Conservation (phyloP, 352 stramenopile genomes). For the Vaucheria bursata region DNA sequence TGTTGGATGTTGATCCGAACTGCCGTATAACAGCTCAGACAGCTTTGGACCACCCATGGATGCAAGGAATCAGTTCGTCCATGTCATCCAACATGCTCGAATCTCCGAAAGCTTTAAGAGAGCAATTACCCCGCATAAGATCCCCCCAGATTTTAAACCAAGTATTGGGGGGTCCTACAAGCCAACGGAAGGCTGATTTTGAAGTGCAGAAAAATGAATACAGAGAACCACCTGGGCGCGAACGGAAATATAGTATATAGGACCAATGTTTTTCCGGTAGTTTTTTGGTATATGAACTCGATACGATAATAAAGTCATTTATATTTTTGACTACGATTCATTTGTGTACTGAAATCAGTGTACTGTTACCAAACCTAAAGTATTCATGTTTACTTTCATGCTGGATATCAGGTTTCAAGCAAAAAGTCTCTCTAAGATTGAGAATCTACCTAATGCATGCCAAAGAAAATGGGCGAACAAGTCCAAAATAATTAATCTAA, state of each 20-base stretch:
- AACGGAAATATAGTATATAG: slow-evolving; percentile 22
- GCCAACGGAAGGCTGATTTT: slow-evolving; percentile 22
- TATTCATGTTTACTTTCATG: too few species aligned
- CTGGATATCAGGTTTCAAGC: too few species aligned
- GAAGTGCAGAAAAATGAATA: slow-evolving; percentile 28
- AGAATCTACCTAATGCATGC: neutral
- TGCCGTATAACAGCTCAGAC: slow-evolving; percentile 66
- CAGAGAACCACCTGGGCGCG: neutral
- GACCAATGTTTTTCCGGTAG: neutral
- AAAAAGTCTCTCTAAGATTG: neutral
- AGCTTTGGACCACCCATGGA: slow-evolving; percentile 77
- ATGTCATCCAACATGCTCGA: slow-evolving; percentile 44
- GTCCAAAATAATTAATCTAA: too few species aligned
- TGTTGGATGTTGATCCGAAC: slow-evolving; percentile 74
- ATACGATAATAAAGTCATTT: neutral
- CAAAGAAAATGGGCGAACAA: too few species aligned
- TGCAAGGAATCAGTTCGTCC: slow-evolving; percentile 28
- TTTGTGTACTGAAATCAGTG: neutral
- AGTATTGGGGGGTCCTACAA: neutral
- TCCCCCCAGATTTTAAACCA: neutral
- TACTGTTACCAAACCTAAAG: too few species aligned
- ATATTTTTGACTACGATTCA: neutral
- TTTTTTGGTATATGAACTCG: neutral
- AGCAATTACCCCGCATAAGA: slow-evolving; percentile 8
- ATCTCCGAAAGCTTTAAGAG: slow-evolving; percentile 39